These are phyloP conservation scores for Coemansia sp. DNA, from an alignment of 192 early-diverging fungal genomes.

Conservation along the genomic window DNA sequence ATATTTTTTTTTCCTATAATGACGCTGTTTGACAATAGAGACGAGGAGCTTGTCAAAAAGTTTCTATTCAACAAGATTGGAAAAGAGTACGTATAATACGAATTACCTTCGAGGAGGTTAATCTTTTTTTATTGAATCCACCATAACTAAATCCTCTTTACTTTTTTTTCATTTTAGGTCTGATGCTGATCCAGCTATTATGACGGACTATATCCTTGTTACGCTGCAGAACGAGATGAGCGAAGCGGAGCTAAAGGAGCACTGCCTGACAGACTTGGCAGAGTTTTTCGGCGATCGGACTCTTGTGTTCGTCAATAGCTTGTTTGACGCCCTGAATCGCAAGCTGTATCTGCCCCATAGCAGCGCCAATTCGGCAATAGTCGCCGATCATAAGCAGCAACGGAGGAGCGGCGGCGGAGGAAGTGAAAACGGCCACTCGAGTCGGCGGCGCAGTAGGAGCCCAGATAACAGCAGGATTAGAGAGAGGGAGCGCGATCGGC, in stretches of 20 bases:
- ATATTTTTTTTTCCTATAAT: conserved; percentile 7
- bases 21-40: conserved; percentile 40
- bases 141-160: neutral
- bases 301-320: conserved; percentile 21
- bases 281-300: conserved; percentile 49
- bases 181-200: conserved; percentile 42
- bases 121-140: neutral
- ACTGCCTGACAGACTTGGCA: conserved; percentile 36
- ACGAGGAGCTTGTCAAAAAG: conserved; percentile 30
- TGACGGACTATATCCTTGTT: conserved; percentile 47
- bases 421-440: conserved; percentile 3
- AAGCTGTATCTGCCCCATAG: conserved; percentile 22
- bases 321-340: conserved; percentile 27
- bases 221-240: conserved; percentile 48
- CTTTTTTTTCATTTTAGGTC: conserved; percentile 22
- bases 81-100: conserved; percentile 20
- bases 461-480: neutral
- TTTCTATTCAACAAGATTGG: conserved; percentile 48
- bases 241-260: conserved; percentile 25
- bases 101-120: too few relatives aligned
- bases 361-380: neutral
- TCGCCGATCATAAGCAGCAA: neutral
- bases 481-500: conserved; percentile 14
- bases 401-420: conserved; percentile 1
- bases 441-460: conserved; percentile 33